A percentile compares a stretch with the other conserved stretches of the same genome.
phyloP scores from a whole-genome alignment of 768 basidiomycete genomes.

The Hygrophoropsis aurantiaca region DNA sequence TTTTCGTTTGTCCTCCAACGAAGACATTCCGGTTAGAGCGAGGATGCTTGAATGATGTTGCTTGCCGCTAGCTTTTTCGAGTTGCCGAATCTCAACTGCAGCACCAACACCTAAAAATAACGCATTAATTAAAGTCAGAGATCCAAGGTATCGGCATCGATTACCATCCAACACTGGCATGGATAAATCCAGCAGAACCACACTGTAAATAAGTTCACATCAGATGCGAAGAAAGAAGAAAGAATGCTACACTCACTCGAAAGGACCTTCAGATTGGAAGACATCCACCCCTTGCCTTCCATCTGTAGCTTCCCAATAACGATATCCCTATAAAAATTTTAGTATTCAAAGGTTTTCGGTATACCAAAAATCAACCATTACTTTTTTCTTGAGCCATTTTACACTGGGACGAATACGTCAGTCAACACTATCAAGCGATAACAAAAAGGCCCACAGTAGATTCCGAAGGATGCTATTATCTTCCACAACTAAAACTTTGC shows the following conservation, averaged over 20 bases:
- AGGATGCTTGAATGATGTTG: conserved; percentile 57
- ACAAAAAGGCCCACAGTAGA: conserved; percentile 72
- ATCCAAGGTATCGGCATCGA: background rate
- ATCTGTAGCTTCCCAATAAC: conserved; percentile 77
- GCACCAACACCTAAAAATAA: conserved; percentile 67
- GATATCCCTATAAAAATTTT: conserved; percentile 52
- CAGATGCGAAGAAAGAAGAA: conserved; percentile 1
- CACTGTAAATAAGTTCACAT: conserved; percentile 41
- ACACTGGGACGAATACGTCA: conserved; percentile 33
- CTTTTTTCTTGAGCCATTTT: conserved; percentile 67
- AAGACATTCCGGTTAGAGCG: conserved; percentile 92
- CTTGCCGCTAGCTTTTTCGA: conserved; percentile 51
- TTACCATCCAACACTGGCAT: conserved; percentile 93
- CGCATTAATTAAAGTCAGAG: background rate
- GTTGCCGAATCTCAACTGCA: conserved; percentile 75
- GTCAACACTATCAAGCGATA: conserved; percentile 1
- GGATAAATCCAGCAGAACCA: conserved; percentile 84
- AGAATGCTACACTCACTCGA: conserved; percentile 63
- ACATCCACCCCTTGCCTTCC: conserved; percentile 81
- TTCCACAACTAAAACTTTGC: conserved; percentile 82
- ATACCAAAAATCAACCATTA: conserved; percentile 7
- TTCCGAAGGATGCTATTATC: conserved; percentile 86
- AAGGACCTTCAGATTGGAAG: conserved; percentile 72
- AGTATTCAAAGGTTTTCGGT: background rate
- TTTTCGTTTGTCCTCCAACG: conserved; percentile 85